Evolutionary conservation across 2,329 filamentous ascomycete species (phyloP).

Genomic region (Macroventuria anomochaeta): DNA sequence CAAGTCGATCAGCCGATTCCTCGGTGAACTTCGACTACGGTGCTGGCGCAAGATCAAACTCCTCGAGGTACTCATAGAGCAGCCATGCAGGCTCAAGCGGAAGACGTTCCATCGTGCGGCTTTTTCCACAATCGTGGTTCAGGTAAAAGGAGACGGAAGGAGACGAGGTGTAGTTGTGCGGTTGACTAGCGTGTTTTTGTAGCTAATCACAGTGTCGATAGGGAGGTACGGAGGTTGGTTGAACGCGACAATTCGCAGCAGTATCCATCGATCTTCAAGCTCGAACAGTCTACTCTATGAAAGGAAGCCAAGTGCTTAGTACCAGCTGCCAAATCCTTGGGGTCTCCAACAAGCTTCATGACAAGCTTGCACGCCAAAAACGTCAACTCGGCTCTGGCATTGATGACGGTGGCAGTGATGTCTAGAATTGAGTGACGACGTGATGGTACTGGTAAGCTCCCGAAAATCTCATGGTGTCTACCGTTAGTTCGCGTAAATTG

Average conservation of each 20-base stretch:
- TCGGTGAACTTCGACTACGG: background rate
- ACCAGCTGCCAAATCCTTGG: no score
- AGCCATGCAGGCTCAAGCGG: background rate
- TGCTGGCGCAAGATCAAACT: background rate
- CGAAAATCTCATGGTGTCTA: no score
- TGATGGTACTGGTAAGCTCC: no score
- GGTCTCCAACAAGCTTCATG: no score
- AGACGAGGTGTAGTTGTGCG: background rate
- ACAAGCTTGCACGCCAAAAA: no score
- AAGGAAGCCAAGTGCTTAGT: no score
- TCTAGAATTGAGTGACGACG: no score
- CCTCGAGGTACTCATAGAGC: background rate
- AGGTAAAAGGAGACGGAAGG: background rate
- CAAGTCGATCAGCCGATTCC: background rate
- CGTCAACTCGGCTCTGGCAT: no score
- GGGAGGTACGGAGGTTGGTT: background rate
- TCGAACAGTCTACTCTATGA: no score
- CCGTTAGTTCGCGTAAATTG: no score
- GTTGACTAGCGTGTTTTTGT: background rate
- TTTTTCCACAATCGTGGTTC: background rate
- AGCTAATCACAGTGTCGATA: background rate
- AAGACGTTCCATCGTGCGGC: background rate
- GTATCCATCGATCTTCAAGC: no score
- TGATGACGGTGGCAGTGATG: no score
- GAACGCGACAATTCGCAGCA: background rate